Evolutionary conservation across 1,284 basidiomycete species (phyloP).

Genomic region (Rhodotorula mucilaginosa): DNA sequence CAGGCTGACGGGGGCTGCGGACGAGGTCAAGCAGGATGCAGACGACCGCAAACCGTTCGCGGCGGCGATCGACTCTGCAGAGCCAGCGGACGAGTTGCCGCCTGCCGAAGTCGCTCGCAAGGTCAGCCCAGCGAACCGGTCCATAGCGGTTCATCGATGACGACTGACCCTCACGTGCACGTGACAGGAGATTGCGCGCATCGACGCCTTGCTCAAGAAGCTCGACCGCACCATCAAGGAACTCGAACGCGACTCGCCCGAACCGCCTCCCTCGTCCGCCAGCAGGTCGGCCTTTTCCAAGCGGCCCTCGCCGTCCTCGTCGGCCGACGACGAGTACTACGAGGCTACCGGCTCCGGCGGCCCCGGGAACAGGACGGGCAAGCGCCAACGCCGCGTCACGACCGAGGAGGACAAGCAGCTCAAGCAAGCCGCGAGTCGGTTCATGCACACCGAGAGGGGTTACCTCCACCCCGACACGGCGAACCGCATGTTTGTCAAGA

Average conservation of each 20-base stretch:
- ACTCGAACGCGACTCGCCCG: neutral
- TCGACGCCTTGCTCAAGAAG: neutral
- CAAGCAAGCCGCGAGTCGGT: conserved; percentile 1
- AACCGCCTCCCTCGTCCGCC: too few species aligned
- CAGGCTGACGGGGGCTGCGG: too few species aligned
- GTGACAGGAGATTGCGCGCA: neutral
- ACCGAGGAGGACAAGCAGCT: neutral
- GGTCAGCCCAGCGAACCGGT: too few species aligned
- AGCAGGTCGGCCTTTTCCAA: neutral
- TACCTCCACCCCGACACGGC: neutral
- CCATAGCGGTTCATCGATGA: neutral
- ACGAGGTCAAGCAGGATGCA: too few species aligned
- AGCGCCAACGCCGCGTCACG: neutral
- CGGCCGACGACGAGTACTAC: neutral
- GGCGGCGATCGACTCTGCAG: too few species aligned
- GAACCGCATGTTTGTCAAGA: neutral
- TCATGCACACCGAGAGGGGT: neutral
- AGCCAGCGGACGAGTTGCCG: too few species aligned
- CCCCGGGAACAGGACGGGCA: neutral
- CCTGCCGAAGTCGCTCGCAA: too few species aligned
- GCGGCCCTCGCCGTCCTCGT: neutral
- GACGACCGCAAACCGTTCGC: too few species aligned
- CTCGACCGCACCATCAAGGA: neutral
- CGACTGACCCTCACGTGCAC: neutral
- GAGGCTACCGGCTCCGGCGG: neutral